Evolutionary conservation across 495 filamentous ascomycete species (phyloP).

Genomic region (Hypoxylon fuscum): DNA sequence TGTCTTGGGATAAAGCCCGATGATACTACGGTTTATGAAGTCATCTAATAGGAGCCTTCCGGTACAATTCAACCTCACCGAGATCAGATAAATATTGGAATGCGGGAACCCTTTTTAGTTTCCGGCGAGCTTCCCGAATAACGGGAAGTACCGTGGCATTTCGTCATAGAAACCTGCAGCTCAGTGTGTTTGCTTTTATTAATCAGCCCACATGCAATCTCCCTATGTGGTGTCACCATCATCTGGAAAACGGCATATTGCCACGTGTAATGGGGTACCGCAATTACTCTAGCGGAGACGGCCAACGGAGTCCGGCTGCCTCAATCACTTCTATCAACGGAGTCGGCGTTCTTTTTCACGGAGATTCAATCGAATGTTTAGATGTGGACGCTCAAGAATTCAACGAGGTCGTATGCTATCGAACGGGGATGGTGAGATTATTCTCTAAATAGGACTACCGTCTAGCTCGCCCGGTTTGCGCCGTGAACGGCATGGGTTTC

Average conservation of each 20-base stretch:
- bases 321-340: neutral
- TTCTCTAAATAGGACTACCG: neutral
- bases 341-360: neutral
- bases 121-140: neutral
- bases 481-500: slow-evolving; percentile 41
- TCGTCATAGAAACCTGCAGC: neutral
- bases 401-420: slow-evolving; percentile 7
- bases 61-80: neutral
- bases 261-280: neutral
- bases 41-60: too few species aligned
- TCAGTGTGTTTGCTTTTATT: neutral
- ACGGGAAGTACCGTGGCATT: neutral
- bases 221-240: slow-evolving; percentile 16
- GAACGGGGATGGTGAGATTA: slow-evolving; percentile 6
- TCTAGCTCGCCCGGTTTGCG: slow-evolving; percentile 22
- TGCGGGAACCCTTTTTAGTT: neutral
- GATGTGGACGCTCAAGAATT: neutral
- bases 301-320: neutral
- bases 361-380: neutral
- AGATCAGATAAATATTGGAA: neutral
- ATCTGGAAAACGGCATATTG: slow-evolving; percentile 5
- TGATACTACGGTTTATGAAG: too few species aligned
- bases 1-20: too few species aligned
- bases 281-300: slow-evolving; percentile 1
- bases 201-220: neutral